Evolutionary conservation across 2,329 filamentous ascomycete genomes (phyloP).

Genomic region (Aureobasidium sp.): DNA sequence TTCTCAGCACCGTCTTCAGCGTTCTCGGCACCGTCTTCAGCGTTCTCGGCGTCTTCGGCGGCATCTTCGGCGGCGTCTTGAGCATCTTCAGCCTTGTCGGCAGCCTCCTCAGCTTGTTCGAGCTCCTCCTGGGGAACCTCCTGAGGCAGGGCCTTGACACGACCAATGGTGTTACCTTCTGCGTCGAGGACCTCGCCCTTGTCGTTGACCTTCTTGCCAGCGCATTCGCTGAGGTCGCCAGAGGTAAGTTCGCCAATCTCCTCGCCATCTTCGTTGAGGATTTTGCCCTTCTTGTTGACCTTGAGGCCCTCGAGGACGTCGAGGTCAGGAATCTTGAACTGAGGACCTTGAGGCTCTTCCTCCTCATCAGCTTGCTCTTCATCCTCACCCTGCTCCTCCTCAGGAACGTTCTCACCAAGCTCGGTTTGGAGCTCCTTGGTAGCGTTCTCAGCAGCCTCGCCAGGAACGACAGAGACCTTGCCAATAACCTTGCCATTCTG

Average conservation of each 20-base stretch:
- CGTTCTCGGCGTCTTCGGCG: conserved; percentile 13
- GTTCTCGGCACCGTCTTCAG: conserved; percentile 21
- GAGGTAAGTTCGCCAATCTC: conserved; percentile 44
- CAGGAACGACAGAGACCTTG: conserved; percentile 39
- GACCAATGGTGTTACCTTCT: conserved; percentile 54
- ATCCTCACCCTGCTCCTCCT: conserved; percentile 20
- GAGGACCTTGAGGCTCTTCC: conserved; percentile 17
- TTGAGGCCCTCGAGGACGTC: conserved; percentile 44
- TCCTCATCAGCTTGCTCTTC: conserved; percentile 21
- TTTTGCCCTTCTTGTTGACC: conserved; percentile 50
- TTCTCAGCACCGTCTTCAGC: conserved; percentile 22
- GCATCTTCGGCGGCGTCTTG: conserved; percentile 34
- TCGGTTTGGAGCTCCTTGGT: conserved; percentile 41
- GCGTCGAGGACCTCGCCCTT: conserved; percentile 57
- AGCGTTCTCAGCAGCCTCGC: conserved; percentile 42
- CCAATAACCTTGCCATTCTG: conserved; percentile 42
- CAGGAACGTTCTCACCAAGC: conserved; percentile 33
- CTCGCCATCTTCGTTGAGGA: conserved; percentile 45
- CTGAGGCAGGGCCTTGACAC: conserved; percentile 44
- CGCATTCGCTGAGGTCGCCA: conserved; percentile 53
- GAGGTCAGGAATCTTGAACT: conserved; percentile 33
- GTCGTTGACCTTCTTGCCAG: conserved; percentile 56
- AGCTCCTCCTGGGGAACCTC: conserved; percentile 26
- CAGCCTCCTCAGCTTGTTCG: conserved; percentile 25
- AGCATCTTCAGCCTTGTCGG: conserved; percentile 20